phyloP scores from a whole-genome alignment of 139 green algal species.

The Chlamydomonas incerta region DNA sequence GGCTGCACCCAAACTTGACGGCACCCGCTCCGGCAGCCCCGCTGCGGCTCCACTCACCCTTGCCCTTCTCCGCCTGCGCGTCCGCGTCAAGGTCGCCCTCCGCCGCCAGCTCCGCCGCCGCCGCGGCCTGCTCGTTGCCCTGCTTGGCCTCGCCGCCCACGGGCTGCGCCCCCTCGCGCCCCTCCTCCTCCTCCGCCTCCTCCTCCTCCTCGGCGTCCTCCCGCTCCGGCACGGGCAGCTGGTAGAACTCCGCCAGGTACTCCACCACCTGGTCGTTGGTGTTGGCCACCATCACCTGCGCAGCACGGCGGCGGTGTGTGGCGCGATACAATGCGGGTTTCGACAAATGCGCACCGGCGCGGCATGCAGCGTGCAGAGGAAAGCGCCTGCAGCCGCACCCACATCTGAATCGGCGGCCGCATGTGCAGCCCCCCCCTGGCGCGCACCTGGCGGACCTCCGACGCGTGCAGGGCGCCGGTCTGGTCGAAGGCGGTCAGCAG shows the following conservation, averaged over 20 bases:
- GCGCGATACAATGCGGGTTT: neutral
- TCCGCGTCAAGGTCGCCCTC: neutral
- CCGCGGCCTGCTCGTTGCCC: neutral
- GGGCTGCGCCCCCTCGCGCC: neutral
- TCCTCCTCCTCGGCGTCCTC: neutral
- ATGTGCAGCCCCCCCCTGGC: neutral
- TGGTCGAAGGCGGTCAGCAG: constrained; percentile 55
- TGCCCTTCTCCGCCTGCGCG: too few species aligned
- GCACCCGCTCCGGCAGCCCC: too few species aligned
- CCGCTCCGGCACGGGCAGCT: constrained; percentile 27
- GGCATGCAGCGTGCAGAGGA: too few species aligned
- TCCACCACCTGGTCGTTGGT: constrained; percentile 66
- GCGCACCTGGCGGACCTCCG: constrained; percentile 27
- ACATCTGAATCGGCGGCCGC: too few species aligned
- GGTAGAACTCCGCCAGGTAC: constrained; percentile 60
- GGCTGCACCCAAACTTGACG: too few species aligned
- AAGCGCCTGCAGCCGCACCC: too few species aligned
- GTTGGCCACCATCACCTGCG: constrained; percentile 62
- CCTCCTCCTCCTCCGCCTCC: neutral
- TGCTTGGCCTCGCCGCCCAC: too few species aligned
- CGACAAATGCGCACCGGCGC: too few species aligned
- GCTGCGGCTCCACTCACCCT: too few species aligned
- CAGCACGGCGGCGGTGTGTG: neutral
- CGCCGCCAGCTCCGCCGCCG: neutral
- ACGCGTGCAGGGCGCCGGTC: constrained; percentile 3